Conservation (phyloP, 169 alveolate species). For the Eimeria acervulina region DNA sequence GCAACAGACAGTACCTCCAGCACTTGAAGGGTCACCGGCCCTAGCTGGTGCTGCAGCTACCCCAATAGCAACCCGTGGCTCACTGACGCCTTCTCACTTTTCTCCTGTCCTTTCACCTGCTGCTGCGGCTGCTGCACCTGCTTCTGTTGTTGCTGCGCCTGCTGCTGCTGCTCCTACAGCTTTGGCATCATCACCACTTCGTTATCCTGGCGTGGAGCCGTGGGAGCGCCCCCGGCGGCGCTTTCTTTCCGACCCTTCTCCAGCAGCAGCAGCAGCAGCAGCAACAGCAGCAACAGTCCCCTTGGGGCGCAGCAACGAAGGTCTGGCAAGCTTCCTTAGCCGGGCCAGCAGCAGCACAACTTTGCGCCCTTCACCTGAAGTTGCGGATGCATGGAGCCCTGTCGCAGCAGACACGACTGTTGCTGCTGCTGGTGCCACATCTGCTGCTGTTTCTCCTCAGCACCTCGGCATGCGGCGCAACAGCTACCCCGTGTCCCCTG, state of each 20-base stretch:
- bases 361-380: neutral
- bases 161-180: neutral
- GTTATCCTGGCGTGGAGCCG: neutral
- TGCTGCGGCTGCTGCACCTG: conserved; percentile 36
- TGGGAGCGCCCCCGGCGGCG: conserved; percentile 49
- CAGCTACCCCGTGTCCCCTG: conserved; percentile 65
- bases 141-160: neutral
- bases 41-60: neutral
- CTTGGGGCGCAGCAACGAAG: neutral
- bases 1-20: neutral
- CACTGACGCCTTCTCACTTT: neutral
- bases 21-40: neutral
- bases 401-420: neutral
- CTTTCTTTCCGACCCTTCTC: conserved; percentile 19
- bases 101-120: conserved; percentile 30
- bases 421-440: conserved; percentile 9
- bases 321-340: neutral
- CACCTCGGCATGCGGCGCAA: neutral
- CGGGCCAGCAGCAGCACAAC: conserved; percentile 46
- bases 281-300: conserved; percentile 65
- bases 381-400: neutral
- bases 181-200: neutral
- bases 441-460: conserved; percentile 27
- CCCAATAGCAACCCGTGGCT: neutral
- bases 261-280: conserved; percentile 63